Conservation (phyloP, 2,329 filamentous ascomycete species). For the Botryotinia narcissicola region DNA sequence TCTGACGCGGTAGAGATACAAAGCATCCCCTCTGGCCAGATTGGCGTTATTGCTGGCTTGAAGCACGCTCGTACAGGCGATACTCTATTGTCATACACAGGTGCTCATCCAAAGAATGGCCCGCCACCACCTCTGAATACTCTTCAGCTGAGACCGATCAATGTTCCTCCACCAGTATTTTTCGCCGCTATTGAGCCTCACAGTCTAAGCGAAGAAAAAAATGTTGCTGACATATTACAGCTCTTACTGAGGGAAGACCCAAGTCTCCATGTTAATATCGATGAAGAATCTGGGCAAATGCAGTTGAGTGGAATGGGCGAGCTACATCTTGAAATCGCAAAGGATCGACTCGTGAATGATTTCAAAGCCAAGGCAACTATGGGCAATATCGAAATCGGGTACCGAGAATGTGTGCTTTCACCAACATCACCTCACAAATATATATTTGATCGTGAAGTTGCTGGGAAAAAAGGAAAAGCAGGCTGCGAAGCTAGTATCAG, state of each 20-base stretch:
- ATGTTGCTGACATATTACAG: constrained; percentile 71
- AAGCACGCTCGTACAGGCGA: constrained; percentile 93
- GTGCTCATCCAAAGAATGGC: constrained; percentile 56
- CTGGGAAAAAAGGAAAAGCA: constrained; percentile 75
- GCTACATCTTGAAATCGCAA: constrained; percentile 88
- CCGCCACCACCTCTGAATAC: constrained; percentile 68
- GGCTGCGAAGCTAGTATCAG: constrained; percentile 68
- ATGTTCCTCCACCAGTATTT: constrained; percentile 90
- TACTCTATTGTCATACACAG: constrained; percentile 75
- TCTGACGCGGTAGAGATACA: constrained; percentile 82
- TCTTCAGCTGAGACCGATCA: constrained; percentile 81
- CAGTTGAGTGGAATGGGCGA: constrained; percentile 95
- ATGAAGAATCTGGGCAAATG: constrained; percentile 90
- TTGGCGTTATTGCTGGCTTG: constrained; percentile 86
- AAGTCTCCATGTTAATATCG: constrained; percentile 77
- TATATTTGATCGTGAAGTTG: constrained; percentile 75
- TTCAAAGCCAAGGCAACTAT: constrained; percentile 84
- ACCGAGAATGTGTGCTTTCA: constrained; percentile 74
- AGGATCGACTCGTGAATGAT: constrained; percentile 82
- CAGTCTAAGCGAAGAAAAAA: constrained; percentile 74
- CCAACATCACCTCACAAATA: constrained; percentile 56
- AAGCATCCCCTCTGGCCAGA: constrained; percentile 79
- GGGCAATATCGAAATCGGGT: constrained; percentile 91
- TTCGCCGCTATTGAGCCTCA: constrained; percentile 90
- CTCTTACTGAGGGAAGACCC: constrained; percentile 88